Conservation (phyloP, 2,329 filamentous ascomycete species). For the Monosporascus sp. region DNA sequence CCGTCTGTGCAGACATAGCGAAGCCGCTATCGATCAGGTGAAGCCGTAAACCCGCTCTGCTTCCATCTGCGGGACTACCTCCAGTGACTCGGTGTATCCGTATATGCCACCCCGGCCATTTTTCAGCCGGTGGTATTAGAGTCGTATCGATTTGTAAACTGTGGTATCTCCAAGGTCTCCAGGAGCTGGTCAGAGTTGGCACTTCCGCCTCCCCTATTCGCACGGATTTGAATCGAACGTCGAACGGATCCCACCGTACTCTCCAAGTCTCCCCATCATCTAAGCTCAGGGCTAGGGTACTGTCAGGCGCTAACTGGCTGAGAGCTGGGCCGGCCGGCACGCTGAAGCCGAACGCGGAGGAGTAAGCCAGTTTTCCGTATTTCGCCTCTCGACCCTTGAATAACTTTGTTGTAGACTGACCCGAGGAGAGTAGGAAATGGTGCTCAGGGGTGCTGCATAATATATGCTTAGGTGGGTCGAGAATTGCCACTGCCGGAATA, state of each 20-base stretch:
- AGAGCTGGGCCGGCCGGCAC: constrained; percentile 33
- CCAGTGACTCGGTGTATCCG: neutral
- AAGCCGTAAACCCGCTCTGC: neutral
- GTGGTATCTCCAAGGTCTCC: constrained; percentile 1
- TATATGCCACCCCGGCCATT: constrained; percentile 3
- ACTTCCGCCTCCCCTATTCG: neutral
- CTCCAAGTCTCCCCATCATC: constrained; percentile 27
- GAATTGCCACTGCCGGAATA: constrained; percentile 1
- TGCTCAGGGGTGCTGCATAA: constrained; percentile 34
- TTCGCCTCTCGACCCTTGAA: constrained; percentile 38
- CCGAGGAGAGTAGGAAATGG: constrained; percentile 37
- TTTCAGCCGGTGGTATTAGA: neutral
- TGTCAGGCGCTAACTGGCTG: constrained; percentile 31
- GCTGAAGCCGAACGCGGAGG: constrained; percentile 40
- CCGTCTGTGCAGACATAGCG: neutral
- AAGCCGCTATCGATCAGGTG: constrained; percentile 1
- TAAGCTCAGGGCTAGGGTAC: constrained; percentile 22
- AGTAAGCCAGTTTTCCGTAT: constrained; percentile 44
- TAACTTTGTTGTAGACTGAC: constrained; percentile 32
- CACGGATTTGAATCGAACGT: neutral
- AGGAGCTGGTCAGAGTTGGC: neutral
- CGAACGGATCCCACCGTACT: constrained; percentile 2
- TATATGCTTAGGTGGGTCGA: constrained; percentile 36
- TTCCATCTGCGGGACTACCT: neutral
- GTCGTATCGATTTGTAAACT: neutral